Conservation (phyloP, 768 basidiomycete genomes). For the Panus rudis region DNA sequence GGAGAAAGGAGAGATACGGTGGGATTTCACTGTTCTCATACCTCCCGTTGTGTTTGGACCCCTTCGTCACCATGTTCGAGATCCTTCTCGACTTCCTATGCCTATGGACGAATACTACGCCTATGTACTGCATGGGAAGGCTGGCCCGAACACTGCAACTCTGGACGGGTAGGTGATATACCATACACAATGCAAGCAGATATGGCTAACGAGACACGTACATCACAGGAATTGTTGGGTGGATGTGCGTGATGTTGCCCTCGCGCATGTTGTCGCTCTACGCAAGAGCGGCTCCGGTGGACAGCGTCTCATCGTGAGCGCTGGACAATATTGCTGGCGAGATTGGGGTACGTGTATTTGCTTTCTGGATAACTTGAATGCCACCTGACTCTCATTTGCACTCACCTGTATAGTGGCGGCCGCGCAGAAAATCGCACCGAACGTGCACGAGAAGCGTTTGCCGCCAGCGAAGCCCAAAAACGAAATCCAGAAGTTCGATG, state of each 20-base stretch:
- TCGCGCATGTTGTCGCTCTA: neutral
- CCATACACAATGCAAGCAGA: neutral
- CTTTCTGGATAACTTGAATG: neutral
- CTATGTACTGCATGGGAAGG: neutral
- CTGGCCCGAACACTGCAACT: too few species aligned
- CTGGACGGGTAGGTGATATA: too few species aligned
- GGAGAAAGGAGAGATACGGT: slow-evolving; percentile 22
- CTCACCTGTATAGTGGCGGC: slow-evolving; percentile 4
- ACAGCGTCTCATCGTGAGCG: slow-evolving; percentile 7
- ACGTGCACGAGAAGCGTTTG: slow-evolving; percentile 4
- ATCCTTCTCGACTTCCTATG: too few species aligned
- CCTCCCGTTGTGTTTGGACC: slow-evolving; percentile 19
- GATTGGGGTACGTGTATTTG: slow-evolving; percentile 7
- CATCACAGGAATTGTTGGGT: neutral
- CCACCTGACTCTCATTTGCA: neutral
- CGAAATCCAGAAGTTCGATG: slow-evolving; percentile 5
- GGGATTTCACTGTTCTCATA: slow-evolving; percentile 30
- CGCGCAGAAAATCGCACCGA: slow-evolving; percentile 4
- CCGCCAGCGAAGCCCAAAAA: neutral
- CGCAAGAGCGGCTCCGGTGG: neutral
- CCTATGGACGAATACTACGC: neutral
- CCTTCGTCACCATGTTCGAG: neutral
- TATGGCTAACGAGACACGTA: neutral
- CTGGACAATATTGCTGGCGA: slow-evolving; percentile 9
- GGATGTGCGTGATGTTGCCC: neutral